These are phyloP conservation scores for Cucurbitaria berberidis DNA, from an alignment of 2,329 filamentous ascomycete genomes.

Conservation along the genomic window DNA sequence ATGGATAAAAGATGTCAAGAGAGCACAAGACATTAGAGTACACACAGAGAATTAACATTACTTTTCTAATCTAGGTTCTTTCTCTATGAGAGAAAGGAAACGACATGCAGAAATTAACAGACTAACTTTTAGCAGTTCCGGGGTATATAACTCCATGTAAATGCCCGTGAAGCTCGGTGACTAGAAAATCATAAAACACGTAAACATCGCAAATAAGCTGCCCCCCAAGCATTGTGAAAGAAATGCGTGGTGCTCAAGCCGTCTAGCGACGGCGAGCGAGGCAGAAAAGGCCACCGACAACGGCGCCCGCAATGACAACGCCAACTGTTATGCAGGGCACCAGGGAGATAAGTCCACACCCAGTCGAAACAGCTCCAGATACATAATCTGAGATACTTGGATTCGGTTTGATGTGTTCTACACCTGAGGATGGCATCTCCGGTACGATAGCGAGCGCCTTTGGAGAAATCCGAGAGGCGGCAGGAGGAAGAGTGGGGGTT, in stretches of 20 bases:
- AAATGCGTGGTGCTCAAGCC: neutral
- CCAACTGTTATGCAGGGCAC: conserved; percentile 2
- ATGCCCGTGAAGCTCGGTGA: neutral
- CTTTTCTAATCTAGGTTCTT: too few species aligned
- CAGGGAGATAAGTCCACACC: neutral
- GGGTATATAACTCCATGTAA: conserved; percentile 5
- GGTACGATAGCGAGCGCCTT: neutral
- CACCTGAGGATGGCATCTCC: neutral
- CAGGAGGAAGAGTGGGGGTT: neutral
- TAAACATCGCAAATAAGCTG: neutral
- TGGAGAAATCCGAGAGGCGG: neutral
- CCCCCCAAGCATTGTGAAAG: too few species aligned
- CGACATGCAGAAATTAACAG: neutral
- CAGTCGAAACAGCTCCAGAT: neutral
- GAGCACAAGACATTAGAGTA: too few species aligned
- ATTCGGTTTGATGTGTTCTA: neutral
- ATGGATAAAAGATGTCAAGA: too few species aligned
- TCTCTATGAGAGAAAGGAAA: too few species aligned
- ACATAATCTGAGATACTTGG: neutral
- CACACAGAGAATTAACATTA: too few species aligned
- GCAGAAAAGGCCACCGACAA: neutral
- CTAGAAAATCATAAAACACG: neutral
- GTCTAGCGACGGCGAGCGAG: neutral
- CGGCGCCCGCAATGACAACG: neutral
- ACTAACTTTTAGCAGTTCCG: neutral